Base-by-base conservation (phyloP, 345 rosid genomes). In the Raphanus sativus region DNA sequence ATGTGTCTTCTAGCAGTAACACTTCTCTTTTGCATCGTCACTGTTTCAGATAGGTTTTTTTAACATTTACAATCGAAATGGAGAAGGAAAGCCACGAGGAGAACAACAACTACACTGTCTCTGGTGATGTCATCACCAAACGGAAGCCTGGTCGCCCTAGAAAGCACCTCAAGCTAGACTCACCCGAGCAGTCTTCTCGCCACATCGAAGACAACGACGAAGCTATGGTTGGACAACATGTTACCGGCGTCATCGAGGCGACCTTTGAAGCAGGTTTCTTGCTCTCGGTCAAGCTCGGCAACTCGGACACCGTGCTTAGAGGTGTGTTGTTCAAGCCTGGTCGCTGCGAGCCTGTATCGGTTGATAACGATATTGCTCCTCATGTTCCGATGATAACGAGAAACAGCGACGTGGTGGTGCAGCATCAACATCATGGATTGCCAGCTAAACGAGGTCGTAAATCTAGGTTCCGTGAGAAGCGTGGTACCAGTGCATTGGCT, bases 121-220 rank as follows among this genome's bases (percentile, higher is more conserved):
- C 86, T 29, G 86, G 83, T 45, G 81, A 77, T 54, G 71, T 72
- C 64, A 85, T 85, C 33, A 77, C 83, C 59, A 95, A 91, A 79
- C 87, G 97, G 36, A 88, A 82, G 75, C 96, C 94, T 68, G 98
- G 99, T 62, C 97, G 98, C 2, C 98, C 97, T 4, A 86, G 94
- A 50, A 92, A 95, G 80, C 68, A 55, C 69, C 81, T 48, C 56
- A 85, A 78, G 73, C 58, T 70, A 5, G 73, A 72, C 61, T 69
- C 29, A 0, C 79, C 77, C 34, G 85, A 82, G 60, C 86, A 63
- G 68, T 69, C 80, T 66, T 28, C 61, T 56, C 61, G 61, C 12
- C 61, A 56, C 29, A 56, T 25, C 2, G 61, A 56, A 52, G 25
- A 52, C 4, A 5, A 24, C 24, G 61, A 83, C 21, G 29, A 56